These are phyloP conservation scores for Backusella macrospora DNA, from an alignment of 192 early-diverging fungal species.

Conservation along the genomic window DNA sequence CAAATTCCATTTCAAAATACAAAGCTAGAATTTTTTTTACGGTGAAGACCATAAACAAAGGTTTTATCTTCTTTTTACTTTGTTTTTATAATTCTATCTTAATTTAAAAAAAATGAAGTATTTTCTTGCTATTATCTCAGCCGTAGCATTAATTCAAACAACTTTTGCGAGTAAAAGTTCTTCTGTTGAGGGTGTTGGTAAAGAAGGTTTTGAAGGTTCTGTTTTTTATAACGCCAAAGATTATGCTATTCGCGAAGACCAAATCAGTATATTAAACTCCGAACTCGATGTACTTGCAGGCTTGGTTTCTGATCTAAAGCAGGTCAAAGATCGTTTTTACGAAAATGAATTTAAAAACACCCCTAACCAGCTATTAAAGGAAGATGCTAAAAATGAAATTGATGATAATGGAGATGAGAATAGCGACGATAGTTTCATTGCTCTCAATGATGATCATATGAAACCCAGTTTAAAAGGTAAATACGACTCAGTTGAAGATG, in stretches of 20 bases:
- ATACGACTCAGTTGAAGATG: not conserved
- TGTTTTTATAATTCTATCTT: not conserved
- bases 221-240: not conserved
- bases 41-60: slow-evolving; percentile 86
- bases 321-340: not conserved
- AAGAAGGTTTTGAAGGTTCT: not conserved
- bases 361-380: not conserved
- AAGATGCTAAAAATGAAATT: not conserved
- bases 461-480: not conserved
- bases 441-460: not conserved
- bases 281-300: not conserved
- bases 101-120: not conserved
- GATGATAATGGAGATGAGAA: not conserved
- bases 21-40: slow-evolving; percentile 96
- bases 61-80: slow-evolving; percentile 80
- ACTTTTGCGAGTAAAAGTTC: not conserved
- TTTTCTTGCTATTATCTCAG: not conserved
- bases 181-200: not conserved
- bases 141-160: not conserved
- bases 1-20: slow-evolving; percentile 70
- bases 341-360: not conserved
- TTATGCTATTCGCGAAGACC: not conserved
- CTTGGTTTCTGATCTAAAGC: not conserved
- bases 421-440: not conserved
- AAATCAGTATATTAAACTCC: not conserved